Evolutionary conservation across 192 early-diverging fungal genomes (phyloP), one percentile per base, ranked within the genome.

Genomic region (Entomortierella chlamydospora): DNA sequence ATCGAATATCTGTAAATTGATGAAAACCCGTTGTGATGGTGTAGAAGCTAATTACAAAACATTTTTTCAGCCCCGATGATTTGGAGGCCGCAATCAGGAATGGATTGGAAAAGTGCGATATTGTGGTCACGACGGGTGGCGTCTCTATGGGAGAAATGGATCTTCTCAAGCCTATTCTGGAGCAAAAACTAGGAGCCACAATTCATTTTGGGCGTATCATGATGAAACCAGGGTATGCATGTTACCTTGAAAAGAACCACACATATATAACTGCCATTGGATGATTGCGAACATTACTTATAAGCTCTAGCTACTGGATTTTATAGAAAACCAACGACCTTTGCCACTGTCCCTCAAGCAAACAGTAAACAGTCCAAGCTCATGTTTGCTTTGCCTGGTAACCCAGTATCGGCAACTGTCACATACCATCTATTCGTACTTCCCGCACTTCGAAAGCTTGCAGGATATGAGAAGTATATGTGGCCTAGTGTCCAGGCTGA

Each of bases 111-210:
- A 81, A 86, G 18, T 87, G 89, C 11, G 91, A 98, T 60, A 93
- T 96, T 0, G 59, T 99, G 0, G 88, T 99, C 12, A 95, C 94
- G 1, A 96, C 96, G 1, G 97, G 97, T 30, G 97, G 97, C 1
- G 97, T 98, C 0, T 96, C 94, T n/a, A 99, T 99, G 97, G 97
- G 97, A 51, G 97, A 99, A 83, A 83, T 90, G 34, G 97, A 99
- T 83, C 87, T 94, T 59, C 83, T 99, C 52, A 97, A 98, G 66
- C 90, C 95, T 0, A 92, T 94, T 0, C 82, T 97, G 1, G 94
- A 96, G 70, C 89, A 92, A 50, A 84, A 83, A 13, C 70, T 97
- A 18, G 85, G 86, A n/a, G 97, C 92, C 15, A 85, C 68, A 0
- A 92, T 98, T 26, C 90, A 93, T 50, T 97, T 99, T 88, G 97